Percentiles rank a stretch among this genome's conserved stretches.
These are phyloP conservation scores for Cornus controversa DNA, from an alignment of 148 eudicot genomes.

Conservation along the genomic window DNA sequence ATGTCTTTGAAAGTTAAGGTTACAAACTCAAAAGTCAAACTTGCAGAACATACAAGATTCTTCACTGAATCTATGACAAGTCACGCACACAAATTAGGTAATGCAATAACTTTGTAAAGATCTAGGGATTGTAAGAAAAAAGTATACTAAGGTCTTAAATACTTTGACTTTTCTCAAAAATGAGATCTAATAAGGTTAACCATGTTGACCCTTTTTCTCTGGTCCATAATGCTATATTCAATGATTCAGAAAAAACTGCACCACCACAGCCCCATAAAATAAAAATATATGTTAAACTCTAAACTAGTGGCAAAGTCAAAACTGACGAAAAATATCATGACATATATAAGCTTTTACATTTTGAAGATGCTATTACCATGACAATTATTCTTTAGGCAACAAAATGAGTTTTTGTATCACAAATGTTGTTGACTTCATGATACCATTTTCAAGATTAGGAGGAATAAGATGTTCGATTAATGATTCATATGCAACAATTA, in stretches of 20 bases:
- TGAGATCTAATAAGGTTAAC: not conserved
- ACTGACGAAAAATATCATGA: not conserved
- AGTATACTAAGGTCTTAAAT: not conserved
- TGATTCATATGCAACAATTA: not conserved
- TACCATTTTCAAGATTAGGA: not conserved
- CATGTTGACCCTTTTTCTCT: not conserved
- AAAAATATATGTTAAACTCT: not conserved
- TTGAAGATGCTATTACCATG: not conserved
- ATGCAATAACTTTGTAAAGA: not conserved
- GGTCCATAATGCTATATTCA: not conserved
- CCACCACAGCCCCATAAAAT: not conserved
- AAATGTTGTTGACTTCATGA: not conserved
- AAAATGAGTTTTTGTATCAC: not conserved
- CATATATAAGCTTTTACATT: no score
- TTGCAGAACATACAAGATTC: not conserved
- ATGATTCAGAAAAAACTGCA: not conserved
- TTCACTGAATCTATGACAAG: not conserved
- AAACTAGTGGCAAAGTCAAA: not conserved
- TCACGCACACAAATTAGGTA: not conserved
- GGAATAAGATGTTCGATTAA: not conserved
- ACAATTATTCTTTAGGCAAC: constrained; percentile 1
- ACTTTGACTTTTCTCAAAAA: not conserved
- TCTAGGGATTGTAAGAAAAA: not conserved
- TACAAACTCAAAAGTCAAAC: no score
- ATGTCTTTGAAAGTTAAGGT: not conserved